These are phyloP conservation scores for Diaporthe capsici DNA, from an alignment of 2,329 filamentous ascomycete genomes.

Conservation along the genomic window DNA sequence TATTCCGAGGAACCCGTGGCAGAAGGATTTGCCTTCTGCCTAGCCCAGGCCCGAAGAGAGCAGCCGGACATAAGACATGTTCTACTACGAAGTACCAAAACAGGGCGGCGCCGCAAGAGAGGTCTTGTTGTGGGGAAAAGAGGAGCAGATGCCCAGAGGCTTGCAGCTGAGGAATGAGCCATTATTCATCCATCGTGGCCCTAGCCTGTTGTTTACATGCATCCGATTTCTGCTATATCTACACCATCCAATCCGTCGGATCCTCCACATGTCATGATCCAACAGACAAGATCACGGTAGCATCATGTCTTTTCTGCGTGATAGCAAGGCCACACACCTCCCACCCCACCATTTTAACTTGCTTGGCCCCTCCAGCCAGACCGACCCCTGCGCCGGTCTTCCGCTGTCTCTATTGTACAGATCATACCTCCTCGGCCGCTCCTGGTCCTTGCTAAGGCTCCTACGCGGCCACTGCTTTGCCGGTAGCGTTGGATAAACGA, in stretches of 20 bases:
- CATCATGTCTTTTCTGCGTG: slow-evolving; percentile 11
- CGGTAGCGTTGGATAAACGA: slow-evolving; percentile 16
- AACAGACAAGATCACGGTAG: slow-evolving; percentile 29
- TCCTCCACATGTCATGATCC: slow-evolving; percentile 17
- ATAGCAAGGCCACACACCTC: slow-evolving; percentile 15
- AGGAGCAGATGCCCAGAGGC: too few relatives aligned
- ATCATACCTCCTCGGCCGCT: neutral
- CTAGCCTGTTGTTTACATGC: slow-evolving; percentile 27
- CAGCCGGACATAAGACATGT: neutral
- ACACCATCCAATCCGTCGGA: slow-evolving; percentile 24
- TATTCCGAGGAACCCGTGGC: neutral
- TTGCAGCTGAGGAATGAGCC: neutral
- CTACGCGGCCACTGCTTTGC: slow-evolving; percentile 29
- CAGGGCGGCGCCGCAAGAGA: neutral
- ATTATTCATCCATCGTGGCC: neutral
- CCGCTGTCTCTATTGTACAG: slow-evolving; percentile 36
- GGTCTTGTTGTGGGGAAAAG: neutral
- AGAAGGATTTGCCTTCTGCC: neutral
- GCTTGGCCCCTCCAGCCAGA: slow-evolving; percentile 18
- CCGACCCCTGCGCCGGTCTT: slow-evolving; percentile 21
- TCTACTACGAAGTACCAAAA: neutral
- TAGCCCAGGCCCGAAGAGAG: neutral
- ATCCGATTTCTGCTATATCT: slow-evolving; percentile 34
- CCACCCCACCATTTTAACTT: neutral
- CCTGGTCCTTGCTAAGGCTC: slow-evolving; percentile 16